Conservation (phyloP, 768 basidiomycete species). For the Lactarius tabidus region DNA sequence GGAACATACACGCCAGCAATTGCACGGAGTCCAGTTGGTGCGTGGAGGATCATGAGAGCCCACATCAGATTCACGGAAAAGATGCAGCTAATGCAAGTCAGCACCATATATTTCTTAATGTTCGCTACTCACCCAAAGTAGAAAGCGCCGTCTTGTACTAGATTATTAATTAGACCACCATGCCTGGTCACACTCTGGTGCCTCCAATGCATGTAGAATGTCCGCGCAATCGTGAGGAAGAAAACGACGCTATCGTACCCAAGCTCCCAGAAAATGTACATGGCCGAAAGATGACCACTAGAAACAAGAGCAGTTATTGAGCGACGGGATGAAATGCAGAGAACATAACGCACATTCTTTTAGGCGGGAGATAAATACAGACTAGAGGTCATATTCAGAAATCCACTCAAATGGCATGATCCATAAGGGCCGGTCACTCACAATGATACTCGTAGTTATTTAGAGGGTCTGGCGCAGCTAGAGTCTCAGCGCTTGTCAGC, state of each 20-base stretch:
- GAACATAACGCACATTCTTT: conserved; percentile 12
- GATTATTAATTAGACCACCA: conserved; percentile 1
- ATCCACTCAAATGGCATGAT: not conserved
- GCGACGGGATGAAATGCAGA: not conserved
- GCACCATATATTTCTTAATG: not conserved
- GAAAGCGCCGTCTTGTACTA: conserved; percentile 22
- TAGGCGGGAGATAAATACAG: conserved; percentile 24
- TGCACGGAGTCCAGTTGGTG: conserved; percentile 24
- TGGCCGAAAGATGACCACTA: conserved; percentile 17
- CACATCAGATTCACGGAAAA: conserved; percentile 25
- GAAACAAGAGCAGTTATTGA: not conserved
- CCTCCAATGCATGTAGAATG: conserved; percentile 22
- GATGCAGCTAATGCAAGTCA: conserved; percentile 15
- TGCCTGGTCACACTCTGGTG: conserved; percentile 1
- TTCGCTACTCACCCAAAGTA: conserved; percentile 22
- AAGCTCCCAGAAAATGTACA: conserved; percentile 26
- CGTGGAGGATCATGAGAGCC: conserved; percentile 26
- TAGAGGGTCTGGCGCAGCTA: conserved; percentile 22
- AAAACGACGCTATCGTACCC: conserved; percentile 23
- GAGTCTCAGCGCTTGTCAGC: not conserved
- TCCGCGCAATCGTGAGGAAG: conserved; percentile 23
- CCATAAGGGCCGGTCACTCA: conserved; percentile 6
- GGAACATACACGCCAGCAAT: conserved; percentile 23
- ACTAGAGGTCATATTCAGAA: conserved; percentile 11
- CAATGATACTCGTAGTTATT: conserved; percentile 26